A percentile compares a stretch with the other conserved stretches of the same genome.
Evolutionary conservation across 208 protist genomes (phyloP).

Genomic region (Wallacemonas sp.): DNA sequence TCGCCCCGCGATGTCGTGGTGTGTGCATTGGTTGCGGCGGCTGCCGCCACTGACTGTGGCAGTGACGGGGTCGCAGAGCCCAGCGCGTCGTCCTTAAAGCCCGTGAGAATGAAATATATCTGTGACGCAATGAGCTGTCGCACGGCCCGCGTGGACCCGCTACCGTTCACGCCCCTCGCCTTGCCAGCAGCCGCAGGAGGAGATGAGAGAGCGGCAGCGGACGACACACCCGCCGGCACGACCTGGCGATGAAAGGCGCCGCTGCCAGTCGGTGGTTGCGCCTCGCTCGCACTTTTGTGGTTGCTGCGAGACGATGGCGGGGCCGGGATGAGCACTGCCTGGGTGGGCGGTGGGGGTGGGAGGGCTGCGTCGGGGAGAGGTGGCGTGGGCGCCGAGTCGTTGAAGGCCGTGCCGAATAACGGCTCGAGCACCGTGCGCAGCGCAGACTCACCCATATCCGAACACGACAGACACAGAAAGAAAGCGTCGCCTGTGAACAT

Average conservation of each 20-base stretch:
- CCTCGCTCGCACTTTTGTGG: background rate
- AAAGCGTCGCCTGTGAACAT: constrained; percentile 16
- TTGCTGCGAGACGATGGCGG: background rate
- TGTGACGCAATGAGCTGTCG: background rate
- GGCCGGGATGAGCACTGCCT: background rate
- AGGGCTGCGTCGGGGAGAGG: background rate
- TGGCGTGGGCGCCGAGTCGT: too few species aligned
- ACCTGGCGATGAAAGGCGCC: too few species aligned
- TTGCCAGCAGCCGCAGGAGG: background rate
- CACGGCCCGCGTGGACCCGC: background rate
- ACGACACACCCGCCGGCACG: too few species aligned
- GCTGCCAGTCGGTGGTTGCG: background rate
- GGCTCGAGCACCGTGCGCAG: constrained; percentile 16
- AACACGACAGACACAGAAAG: constrained; percentile 35
- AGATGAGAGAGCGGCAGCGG: too few species aligned
- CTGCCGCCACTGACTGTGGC: background rate
- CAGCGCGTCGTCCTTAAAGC: background rate
- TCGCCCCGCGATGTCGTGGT: constrained; percentile 11
- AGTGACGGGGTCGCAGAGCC: background rate
- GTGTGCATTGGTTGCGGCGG: background rate
- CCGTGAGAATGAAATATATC: background rate
- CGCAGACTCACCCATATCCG: constrained; percentile 31
- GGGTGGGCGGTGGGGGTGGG: background rate
- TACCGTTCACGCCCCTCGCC: background rate
- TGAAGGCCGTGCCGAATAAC: constrained; percentile 41